A percentile compares a stretch with the other conserved stretches of the same genome.
phyloP scores from a whole-genome alignment of 225 moss, liverwort and hornwort genomes.

The Bryoerythrophyllum caledonicum region DNA sequence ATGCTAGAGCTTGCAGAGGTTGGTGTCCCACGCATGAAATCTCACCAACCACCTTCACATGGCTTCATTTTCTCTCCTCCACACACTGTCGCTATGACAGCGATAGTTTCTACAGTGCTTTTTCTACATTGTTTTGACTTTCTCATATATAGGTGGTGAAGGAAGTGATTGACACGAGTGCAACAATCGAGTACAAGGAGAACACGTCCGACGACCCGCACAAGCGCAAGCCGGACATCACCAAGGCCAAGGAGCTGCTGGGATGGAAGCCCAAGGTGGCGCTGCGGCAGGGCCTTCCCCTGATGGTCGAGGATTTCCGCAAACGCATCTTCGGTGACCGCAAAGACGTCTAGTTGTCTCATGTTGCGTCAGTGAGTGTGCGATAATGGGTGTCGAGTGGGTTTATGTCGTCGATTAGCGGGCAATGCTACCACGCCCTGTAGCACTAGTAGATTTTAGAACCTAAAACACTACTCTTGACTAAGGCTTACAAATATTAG shows the following conservation, averaged over 20 bases:
- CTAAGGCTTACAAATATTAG: background rate
- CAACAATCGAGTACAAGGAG: slow-evolving; percentile 39
- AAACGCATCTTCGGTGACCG: slow-evolving; percentile 30
- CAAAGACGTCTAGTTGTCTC: background rate
- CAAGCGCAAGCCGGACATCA: slow-evolving; percentile 60
- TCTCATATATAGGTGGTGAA: slow-evolving; percentile 45
- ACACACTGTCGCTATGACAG: background rate
- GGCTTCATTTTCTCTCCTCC: background rate
- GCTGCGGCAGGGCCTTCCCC: slow-evolving; percentile 26
- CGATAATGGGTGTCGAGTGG: slow-evolving; percentile 15
- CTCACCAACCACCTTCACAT: background rate
- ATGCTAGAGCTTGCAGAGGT: slow-evolving; percentile 46
- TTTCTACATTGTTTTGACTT: background rate
- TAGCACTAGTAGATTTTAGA: slow-evolving; percentile 5
- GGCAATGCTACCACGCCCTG: slow-evolving; percentile 15
- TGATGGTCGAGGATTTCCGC: slow-evolving; percentile 34
- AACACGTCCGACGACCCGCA: slow-evolving; percentile 65
- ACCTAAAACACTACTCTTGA: background rate
- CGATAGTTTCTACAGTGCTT: background rate
- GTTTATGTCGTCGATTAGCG: background rate
- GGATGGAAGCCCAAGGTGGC: slow-evolving; percentile 34
- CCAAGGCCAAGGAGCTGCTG: slow-evolving; percentile 39
- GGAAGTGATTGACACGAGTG: slow-evolving; percentile 48
- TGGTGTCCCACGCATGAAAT: background rate
- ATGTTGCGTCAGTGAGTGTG: background rate